Percentiles rank a stretch among this genome's conserved stretches.
phyloP scores from a whole-genome alignment of 176 grass and related monocot species.

The Oryza glumipatula region DNA sequence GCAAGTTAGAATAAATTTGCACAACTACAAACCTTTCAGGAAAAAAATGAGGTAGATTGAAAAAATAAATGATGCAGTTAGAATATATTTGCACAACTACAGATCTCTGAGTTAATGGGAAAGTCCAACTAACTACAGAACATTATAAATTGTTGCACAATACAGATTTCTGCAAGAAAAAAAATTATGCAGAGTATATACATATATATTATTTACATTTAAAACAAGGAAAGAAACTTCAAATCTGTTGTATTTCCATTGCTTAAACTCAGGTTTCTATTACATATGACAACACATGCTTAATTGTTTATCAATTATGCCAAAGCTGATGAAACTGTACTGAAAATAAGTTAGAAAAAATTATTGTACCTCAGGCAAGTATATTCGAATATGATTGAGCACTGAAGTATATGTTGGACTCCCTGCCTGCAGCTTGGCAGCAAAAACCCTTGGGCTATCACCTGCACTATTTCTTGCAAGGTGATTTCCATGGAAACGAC shows the following conservation, averaged over 20 bases:
- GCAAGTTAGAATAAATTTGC: not conserved
- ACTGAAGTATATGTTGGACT: conserved; percentile 90
- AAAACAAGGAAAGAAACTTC: not conserved
- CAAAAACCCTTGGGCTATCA: conserved; percentile 81
- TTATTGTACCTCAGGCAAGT: conserved; percentile 89
- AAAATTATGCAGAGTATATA: not conserved
- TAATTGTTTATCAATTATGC: conserved; percentile 34
- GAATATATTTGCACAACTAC: not conserved
- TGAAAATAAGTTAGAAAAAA: conserved; percentile 30
- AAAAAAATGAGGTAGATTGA: conserved; percentile 25
- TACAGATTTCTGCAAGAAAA: no score
- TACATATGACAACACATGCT: conserved; percentile 7
- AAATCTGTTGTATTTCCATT: not conserved
- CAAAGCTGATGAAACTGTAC: not conserved
- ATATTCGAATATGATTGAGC: conserved; percentile 95
- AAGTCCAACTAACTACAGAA: not conserved
- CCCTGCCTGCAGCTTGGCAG: conserved; percentile 88
- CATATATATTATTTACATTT: not conserved
- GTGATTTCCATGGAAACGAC: conserved; percentile 71
- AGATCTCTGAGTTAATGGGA: not conserved
- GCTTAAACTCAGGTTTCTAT: conserved; percentile 13
- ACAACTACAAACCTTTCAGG: not conserved
- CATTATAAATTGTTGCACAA: conserved; percentile 5
- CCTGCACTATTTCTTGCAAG: conserved; percentile 54
- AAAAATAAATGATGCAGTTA: not conserved